Percentiles rank a stretch among this genome's conserved stretches.
Evolutionary conservation across 306 rosid genomes (phyloP).

Genomic region (Trifolium repens): DNA sequence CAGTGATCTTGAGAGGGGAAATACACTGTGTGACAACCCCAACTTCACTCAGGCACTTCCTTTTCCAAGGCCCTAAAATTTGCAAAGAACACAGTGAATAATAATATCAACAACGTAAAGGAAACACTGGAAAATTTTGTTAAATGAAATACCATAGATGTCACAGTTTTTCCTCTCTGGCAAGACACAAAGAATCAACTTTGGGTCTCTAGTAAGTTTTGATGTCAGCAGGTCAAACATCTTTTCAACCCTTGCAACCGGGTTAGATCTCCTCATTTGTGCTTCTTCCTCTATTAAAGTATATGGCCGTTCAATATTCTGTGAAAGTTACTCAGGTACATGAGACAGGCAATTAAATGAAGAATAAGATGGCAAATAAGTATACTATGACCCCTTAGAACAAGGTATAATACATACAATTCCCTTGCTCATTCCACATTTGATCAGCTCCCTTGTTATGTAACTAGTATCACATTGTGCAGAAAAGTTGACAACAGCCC

Average conservation of each 20-base stretch:
- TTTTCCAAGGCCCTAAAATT: constrained; percentile 92
- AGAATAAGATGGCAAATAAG: constrained; percentile 36
- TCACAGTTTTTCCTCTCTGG: constrained; percentile 81
- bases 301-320: constrained; percentile 82
- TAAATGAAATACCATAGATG: constrained; percentile 66
- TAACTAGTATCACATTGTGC: constrained; percentile 84
- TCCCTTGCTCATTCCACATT: constrained; percentile 88
- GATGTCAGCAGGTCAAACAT: constrained; percentile 68
- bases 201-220: constrained; percentile 62
- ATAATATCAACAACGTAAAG: constrained; percentile 5
- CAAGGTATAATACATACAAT: constrained; percentile 60
- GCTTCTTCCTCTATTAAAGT: constrained; percentile 84
- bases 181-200: constrained; percentile 81
- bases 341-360: constrained; percentile 40
- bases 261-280: constrained; percentile 56
- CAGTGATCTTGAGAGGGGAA: constrained; percentile 77
- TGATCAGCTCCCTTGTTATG: constrained; percentile 89
- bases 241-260: constrained; percentile 82
- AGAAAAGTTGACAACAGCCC: constrained; percentile 94
- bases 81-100: constrained; percentile 26
- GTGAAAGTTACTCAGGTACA: constrained; percentile 31
- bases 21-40: constrained; percentile 86
- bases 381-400: constrained; percentile 17
- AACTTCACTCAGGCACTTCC: constrained; percentile 69
- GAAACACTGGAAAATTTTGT: constrained; percentile 15